These are phyloP conservation scores for Dothiorella sarmentorum DNA, from an alignment of 2,329 filamentous ascomycete genomes.

Conservation along the genomic window DNA sequence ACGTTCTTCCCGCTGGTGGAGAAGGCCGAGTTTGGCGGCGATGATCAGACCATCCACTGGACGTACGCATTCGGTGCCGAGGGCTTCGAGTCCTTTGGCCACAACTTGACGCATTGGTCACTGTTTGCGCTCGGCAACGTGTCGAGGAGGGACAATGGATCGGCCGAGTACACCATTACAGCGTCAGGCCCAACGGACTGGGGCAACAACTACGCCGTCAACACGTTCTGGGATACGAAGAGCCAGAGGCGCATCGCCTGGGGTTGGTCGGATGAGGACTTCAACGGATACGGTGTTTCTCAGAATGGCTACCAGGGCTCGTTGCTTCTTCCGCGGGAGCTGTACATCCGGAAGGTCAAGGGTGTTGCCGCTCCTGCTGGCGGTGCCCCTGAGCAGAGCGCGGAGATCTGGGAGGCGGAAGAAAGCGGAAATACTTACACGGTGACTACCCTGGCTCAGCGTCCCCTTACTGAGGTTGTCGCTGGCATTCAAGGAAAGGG, in stretches of 20 bases:
- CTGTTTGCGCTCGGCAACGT: slow-evolving; percentile 47
- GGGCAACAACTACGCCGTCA: slow-evolving; percentile 45
- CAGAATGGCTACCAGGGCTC: slow-evolving; percentile 46
- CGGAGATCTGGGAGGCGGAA: slow-evolving; percentile 26
- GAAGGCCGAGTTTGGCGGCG: neutral
- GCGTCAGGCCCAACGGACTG: slow-evolving; percentile 45
- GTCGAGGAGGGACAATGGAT: slow-evolving; percentile 42
- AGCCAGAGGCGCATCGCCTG: slow-evolving; percentile 47
- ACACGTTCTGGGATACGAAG: slow-evolving; percentile 48
- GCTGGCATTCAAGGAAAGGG: slow-evolving; percentile 34
- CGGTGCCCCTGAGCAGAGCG: slow-evolving; percentile 30
- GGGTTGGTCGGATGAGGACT: slow-evolving; percentile 47
- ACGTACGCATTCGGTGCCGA: neutral
- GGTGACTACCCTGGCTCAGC: slow-evolving; percentile 44
- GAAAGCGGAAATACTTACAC: slow-evolving; percentile 31
- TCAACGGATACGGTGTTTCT: slow-evolving; percentile 38
- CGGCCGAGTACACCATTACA: slow-evolving; percentile 43
- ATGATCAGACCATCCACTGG: neutral
- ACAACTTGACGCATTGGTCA: slow-evolving; percentile 40
- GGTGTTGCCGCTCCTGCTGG: slow-evolving; percentile 37
- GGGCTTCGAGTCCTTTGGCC: slow-evolving; percentile 12
- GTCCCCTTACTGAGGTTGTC: slow-evolving; percentile 45
- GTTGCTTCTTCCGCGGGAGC: slow-evolving; percentile 44
- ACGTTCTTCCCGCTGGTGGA: slow-evolving; percentile 15
- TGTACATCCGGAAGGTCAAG: slow-evolving; percentile 45